Conservation (phyloP, 2,329 filamentous ascomycete genomes). For the Orbilia blumenaviensis region DNA sequence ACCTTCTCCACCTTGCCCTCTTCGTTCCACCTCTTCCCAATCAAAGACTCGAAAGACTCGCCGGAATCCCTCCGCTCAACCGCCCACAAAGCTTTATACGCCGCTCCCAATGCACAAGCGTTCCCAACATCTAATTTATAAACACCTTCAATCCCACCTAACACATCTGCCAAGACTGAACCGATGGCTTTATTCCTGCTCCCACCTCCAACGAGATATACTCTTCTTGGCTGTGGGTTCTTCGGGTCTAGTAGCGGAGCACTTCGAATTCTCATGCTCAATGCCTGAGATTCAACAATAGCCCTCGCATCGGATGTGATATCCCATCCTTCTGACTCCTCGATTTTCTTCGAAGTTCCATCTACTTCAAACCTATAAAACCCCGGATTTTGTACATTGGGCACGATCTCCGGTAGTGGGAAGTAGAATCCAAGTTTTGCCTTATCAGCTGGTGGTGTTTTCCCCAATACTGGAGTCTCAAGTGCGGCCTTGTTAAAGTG, state of each 20-base stretch:
- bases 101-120: constrained; percentile 90
- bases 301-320: constrained; percentile 78
- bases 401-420: constrained; percentile 92
- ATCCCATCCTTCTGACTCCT: constrained; percentile 63
- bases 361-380: constrained; percentile 82
- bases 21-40: constrained; percentile 85
- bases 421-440: constrained; percentile 95
- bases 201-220: constrained; percentile 94
- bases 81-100: constrained; percentile 96
- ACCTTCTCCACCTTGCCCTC: constrained; percentile 83
- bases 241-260: constrained; percentile 55
- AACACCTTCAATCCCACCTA: constrained; percentile 88
- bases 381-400: constrained; percentile 79
- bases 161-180: constrained; percentile 81
- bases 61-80: constrained; percentile 70
- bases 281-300: constrained; percentile 93
- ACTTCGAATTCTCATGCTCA: constrained; percentile 87
- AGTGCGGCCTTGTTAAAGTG: constrained; percentile 79
- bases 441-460: constrained; percentile 63
- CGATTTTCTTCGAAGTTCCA: constrained; percentile 66
- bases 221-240: constrained; percentile 78
- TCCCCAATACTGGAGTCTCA: constrained; percentile 73
- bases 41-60: constrained; percentile 87
- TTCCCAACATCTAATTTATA: constrained; percentile 95
- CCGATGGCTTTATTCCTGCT: constrained; percentile 90